Base-by-base conservation (phyloP, 2,329 filamentous ascomycete genomes). In the Fusarium sp. region DNA sequence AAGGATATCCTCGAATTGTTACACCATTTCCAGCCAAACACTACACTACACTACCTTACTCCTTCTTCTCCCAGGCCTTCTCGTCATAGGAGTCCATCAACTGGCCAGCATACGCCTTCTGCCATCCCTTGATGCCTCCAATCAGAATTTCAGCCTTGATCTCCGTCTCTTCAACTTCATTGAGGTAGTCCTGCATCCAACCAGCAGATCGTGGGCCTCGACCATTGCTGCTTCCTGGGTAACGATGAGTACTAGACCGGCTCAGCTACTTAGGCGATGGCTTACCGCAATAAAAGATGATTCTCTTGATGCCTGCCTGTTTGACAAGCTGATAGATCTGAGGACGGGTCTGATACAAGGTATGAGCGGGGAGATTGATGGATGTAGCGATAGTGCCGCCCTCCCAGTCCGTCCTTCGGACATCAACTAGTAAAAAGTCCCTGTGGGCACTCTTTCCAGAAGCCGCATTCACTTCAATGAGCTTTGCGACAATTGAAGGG, bases 371-470 rank as follows among this genome's bases (percentile, higher is more conserved):
- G 20, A 90, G 80, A 71, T 90, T 89, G 70, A 92, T 82, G 2
- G 89, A 90, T 6, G 85, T 86, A 14, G 81, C 81, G 61, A 92
- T 87, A 1, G 89, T 91, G 44, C 90, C 90, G 31, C 91, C 90
- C 75, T 85, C 84, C 81, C 85, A 86, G 72, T 90, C 88, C 7
- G 80, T 83, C 31, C 86, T 82, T 24, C 87, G 84, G n/a, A 89
- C 84, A 74, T 89, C 87, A 18, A 89, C 84, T 7, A 88, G 78
- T 24, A 88, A 77, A 51, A 87, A 86, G 13, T 82, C 78, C 31
- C 79, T 77, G 0, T 76, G 73, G 3, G 73, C 75, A 12, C 77
- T 74, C 20, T 76, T 61, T 0, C 65, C 79, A 6, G 78, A 75
- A 24, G 79, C 77, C 61, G 79, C 76, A 12, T 81, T 77, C 36